These are phyloP conservation scores for Ophiostoma piceae DNA, from an alignment of 2,329 filamentous ascomycete species.

Conservation along the genomic window DNA sequence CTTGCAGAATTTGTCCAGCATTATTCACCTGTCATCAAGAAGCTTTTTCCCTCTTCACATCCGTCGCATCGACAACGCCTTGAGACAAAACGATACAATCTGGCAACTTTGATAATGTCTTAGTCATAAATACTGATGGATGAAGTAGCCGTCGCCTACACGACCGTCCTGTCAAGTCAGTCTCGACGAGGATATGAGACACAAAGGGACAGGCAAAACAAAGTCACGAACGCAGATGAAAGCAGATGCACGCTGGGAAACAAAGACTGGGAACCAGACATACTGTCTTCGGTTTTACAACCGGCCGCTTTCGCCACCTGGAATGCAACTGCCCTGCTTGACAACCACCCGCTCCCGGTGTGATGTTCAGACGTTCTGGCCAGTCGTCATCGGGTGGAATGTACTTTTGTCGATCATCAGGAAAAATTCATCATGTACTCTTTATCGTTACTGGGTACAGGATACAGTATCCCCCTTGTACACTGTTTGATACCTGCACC, in stretches of 20 bases:
- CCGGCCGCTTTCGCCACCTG: conserved; percentile 7
- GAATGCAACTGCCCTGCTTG: not conserved
- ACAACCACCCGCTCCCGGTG: not conserved
- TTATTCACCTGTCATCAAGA: not conserved
- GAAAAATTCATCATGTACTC: not conserved
- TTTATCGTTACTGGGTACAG: not conserved
- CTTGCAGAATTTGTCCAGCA: not conserved
- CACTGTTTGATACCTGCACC: not conserved
- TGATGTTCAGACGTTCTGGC: conserved; percentile 10
- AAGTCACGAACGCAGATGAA: not conserved
- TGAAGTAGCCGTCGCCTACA: not conserved
- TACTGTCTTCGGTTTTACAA: not conserved
- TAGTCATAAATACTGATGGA: not conserved
- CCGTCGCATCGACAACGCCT: not conserved
- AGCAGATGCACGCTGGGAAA: not conserved
- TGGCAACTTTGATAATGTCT: not conserved
- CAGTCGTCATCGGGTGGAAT: conserved; percentile 13
- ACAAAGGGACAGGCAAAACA: not conserved
- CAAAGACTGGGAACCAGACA: no score
- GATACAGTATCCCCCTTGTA: not conserved
- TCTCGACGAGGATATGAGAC: not conserved
- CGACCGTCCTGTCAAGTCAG: conserved; percentile 2
- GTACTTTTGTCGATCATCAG: conserved; percentile 8
- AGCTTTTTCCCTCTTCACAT: not conserved
- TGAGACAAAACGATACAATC: not conserved